Evolutionary conservation across 163 green algal species (phyloP).

Genomic region (Chloroidium sp.): DNA sequence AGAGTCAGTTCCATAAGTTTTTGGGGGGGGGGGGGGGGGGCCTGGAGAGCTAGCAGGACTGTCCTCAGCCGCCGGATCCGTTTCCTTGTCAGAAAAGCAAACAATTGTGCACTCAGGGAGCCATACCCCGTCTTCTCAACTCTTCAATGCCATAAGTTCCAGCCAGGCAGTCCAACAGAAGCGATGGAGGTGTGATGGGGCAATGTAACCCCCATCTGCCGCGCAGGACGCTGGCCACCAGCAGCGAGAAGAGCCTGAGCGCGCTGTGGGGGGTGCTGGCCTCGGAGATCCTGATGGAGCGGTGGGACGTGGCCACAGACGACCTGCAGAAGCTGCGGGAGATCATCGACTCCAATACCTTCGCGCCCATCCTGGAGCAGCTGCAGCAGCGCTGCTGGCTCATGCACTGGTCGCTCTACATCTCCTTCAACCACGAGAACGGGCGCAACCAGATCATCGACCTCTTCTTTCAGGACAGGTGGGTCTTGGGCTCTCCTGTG

Average conservation of each 20-base stretch:
- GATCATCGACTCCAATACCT: constrained; percentile 79
- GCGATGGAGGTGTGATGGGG: too few species aligned
- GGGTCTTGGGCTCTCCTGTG: neutral
- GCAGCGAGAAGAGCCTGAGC: constrained; percentile 67
- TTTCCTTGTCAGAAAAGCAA: too few species aligned
- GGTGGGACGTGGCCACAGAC: constrained; percentile 85
- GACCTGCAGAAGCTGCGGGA: constrained; percentile 90
- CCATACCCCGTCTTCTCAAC: too few species aligned
- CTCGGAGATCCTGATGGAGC: constrained; percentile 82
- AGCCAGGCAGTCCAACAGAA: too few species aligned
- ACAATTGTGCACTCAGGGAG: too few species aligned
- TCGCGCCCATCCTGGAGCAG: constrained; percentile 64
- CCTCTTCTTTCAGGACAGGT: constrained; percentile 85
- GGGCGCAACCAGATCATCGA: constrained; percentile 91
- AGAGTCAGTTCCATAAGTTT: too few species aligned
- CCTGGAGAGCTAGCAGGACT: too few species aligned
- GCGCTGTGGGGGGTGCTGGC: constrained; percentile 95
- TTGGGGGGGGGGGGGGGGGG: too few species aligned
- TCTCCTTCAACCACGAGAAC: constrained; percentile 98
- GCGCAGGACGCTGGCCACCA: constrained; percentile 81
- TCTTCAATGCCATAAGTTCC: too few species aligned
- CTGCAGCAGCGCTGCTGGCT: constrained; percentile 97
- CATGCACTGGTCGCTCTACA: constrained; percentile 95
- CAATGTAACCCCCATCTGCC: constrained; percentile 28
- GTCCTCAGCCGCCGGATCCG: too few species aligned